phyloP scores from a whole-genome alignment of 352 stramenopile species.

The Aphanomyces euteiches region DNA sequence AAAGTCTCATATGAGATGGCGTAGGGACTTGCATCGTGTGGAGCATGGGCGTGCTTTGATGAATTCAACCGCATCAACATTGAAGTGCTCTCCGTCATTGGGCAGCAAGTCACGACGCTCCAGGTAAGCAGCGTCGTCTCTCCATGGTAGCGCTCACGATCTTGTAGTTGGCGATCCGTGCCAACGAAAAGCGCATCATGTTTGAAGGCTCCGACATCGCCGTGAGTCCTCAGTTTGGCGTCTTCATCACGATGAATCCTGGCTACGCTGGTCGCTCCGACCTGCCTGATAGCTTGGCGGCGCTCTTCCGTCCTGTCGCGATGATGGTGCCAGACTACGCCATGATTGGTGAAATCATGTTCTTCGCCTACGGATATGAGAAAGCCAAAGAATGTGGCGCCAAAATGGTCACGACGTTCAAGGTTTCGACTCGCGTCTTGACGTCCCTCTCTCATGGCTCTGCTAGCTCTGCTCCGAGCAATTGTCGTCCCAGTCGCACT shows the following conservation, averaged over 20 bases:
- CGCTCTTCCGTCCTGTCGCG: slow-evolving; percentile 92
- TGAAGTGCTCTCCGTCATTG: slow-evolving; percentile 85
- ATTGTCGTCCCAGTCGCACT: slow-evolving; percentile 92
- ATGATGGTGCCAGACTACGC: slow-evolving; percentile 97
- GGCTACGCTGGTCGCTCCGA: slow-evolving; percentile 93
- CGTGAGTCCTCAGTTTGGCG: slow-evolving; percentile 90
- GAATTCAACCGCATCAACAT: slow-evolving; percentile 97
- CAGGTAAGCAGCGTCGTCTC: slow-evolving; percentile 32
- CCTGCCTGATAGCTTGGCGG: slow-evolving; percentile 93
- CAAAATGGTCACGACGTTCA: slow-evolving; percentile 97
- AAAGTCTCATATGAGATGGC: slow-evolving; percentile 32
- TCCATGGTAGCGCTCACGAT: too few relatives aligned
- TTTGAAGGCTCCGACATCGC: slow-evolving; percentile 94
- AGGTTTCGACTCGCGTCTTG: slow-evolving; percentile 82
- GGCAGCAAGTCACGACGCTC: slow-evolving; percentile 81
- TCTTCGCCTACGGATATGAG: slow-evolving; percentile 93
- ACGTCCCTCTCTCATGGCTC: slow-evolving; percentile 9
- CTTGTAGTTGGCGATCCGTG: slow-evolving; percentile 68
- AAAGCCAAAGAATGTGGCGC: slow-evolving; percentile 90
- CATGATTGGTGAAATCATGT: slow-evolving; percentile 96
- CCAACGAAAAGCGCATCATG: slow-evolving; percentile 82
- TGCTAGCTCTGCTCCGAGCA: slow-evolving; percentile 89
- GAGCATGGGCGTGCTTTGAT: slow-evolving; percentile 94
- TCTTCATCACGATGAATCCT: slow-evolving; percentile 97
- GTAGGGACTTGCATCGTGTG: slow-evolving; percentile 80